Percentiles rank a stretch among this genome's conserved stretches.
These are phyloP conservation scores for Meredithiella fracta DNA, from an alignment of 2,329 filamentous ascomycete species.

Conservation along the genomic window DNA sequence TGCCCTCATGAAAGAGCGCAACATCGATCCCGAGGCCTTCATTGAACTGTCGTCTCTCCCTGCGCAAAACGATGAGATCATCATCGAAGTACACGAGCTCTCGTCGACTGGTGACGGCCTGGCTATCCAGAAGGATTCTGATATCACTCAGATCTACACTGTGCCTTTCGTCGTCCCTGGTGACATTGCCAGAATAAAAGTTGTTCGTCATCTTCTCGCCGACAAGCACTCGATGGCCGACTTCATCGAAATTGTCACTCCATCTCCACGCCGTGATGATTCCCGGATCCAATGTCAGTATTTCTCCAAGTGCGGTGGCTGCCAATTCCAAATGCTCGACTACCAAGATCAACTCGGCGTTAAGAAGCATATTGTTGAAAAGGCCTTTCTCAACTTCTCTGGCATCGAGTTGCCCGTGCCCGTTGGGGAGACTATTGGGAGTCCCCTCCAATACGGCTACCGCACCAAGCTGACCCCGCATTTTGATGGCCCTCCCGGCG, in stretches of 20 bases:
- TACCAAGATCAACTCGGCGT: slow-evolving; percentile 72
- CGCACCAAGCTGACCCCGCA: slow-evolving; percentile 94
- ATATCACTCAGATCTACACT: slow-evolving; percentile 54
- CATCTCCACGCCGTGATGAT: slow-evolving; percentile 63
- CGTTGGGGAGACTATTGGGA: slow-evolving; percentile 73
- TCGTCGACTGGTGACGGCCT: slow-evolving; percentile 89
- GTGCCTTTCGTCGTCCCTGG: slow-evolving; percentile 81
- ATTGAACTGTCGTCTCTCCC: slow-evolving; percentile 31
- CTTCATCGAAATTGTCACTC: slow-evolving; percentile 58
- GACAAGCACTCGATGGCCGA: slow-evolving; percentile 63
- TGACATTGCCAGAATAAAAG: slow-evolving; percentile 62
- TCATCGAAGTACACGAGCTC: slow-evolving; percentile 64
- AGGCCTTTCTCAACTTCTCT: slow-evolving; percentile 84
- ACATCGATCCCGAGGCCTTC: slow-evolving; percentile 18
- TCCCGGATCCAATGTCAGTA: slow-evolving; percentile 66
- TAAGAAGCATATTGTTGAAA: slow-evolving; percentile 76
- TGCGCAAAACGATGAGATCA: slow-evolving; percentile 54
- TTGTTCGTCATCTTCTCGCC: slow-evolving; percentile 51
- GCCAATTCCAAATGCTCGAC: slow-evolving; percentile 93
- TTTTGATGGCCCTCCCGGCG: slow-evolving; percentile 61
- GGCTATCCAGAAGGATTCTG: slow-evolving; percentile 38
- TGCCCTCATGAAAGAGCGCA: slow-evolving; percentile 31
- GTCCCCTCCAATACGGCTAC: slow-evolving; percentile 82
- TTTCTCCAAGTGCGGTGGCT: slow-evolving; percentile 75
- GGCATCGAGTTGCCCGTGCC: slow-evolving; percentile 53